These are phyloP conservation scores for Aspergillus persii DNA, from an alignment of 2,329 filamentous ascomycete species.

Conservation along the genomic window DNA sequence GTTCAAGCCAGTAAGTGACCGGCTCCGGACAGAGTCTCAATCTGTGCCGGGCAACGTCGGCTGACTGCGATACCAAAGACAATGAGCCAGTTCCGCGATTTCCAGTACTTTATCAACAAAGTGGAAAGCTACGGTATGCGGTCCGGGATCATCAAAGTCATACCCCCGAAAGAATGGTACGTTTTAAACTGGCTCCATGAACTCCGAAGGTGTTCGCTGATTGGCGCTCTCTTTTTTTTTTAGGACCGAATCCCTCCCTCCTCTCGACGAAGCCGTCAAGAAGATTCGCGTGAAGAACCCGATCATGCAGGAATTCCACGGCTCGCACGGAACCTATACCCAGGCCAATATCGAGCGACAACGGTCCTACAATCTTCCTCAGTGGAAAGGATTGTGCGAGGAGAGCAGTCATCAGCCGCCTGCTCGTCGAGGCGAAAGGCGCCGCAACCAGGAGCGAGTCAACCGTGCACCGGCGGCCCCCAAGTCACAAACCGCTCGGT, in stretches of 20 bases:
- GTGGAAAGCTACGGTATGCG: conserved; percentile 96
- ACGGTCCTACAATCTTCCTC: conserved; percentile 90
- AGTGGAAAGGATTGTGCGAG: conserved; percentile 91
- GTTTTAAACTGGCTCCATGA: conserved; percentile 24
- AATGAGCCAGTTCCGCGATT: conserved; percentile 92
- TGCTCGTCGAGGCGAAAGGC: conserved; percentile 69
- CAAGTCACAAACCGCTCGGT: conserved; percentile 33
- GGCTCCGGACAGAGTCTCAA: not conserved
- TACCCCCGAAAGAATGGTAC: conserved; percentile 92
- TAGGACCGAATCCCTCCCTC: conserved; percentile 68
- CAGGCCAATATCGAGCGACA: conserved; percentile 97
- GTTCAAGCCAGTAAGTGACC: conserved; percentile 72
- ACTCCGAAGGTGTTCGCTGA: conserved; percentile 2
- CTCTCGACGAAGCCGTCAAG: conserved; percentile 82
- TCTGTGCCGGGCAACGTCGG: not conserved
- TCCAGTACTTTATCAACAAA: conserved; percentile 85
- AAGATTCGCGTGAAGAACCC: conserved; percentile 92
- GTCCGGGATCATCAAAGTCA: conserved; percentile 93
- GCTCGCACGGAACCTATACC: conserved; percentile 89
- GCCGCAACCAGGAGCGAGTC: conserved; percentile 49
- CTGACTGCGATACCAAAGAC: conserved; percentile 50
- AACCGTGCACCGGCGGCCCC: conserved; percentile 37
- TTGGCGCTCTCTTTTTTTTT: not conserved
- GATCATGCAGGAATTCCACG: conserved; percentile 97
- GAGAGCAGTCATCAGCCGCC: conserved; percentile 96